Percentiles rank a stretch among this genome's conserved stretches.
Conservation (phyloP, 2,329 filamentous ascomycete species). For the Ceratocystis destructans region DNA sequence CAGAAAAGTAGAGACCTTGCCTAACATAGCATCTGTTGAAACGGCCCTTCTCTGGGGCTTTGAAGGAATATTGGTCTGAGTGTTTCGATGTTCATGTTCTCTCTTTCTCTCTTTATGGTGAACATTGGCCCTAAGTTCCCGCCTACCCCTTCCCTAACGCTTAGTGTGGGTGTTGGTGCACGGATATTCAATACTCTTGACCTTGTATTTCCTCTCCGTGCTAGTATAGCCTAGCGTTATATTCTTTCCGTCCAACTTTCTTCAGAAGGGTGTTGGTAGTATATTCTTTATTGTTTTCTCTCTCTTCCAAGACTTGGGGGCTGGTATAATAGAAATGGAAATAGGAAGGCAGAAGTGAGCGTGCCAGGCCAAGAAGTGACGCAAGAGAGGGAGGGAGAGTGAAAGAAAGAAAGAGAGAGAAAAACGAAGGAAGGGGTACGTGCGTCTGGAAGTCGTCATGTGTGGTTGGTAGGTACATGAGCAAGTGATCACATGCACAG, state of each 20-base stretch:
- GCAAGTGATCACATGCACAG: conserved; percentile 1
- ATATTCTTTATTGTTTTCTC: neutral
- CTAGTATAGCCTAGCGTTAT: neutral
- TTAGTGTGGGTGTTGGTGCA: neutral
- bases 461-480: conserved; percentile 6
- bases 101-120: conserved; percentile 4
- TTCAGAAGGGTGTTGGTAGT: neutral
- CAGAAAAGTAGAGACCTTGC: neutral
- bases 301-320: neutral
- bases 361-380: no score
- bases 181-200: neutral
- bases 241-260: neutral
- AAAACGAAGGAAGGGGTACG: neutral
- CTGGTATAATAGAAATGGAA: neutral
- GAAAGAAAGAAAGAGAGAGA: neutral
- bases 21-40: neutral
- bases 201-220: neutral
- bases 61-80: conserved; percentile 6
- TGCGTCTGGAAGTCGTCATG: neutral
- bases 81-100: neutral
- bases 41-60: conserved; percentile 9
- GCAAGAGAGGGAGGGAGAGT: neutral
- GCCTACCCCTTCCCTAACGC: neutral
- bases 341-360: neutral
- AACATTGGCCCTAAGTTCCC: neutral